A percentile compares a stretch with the other conserved stretches of the same genome.
Conservation (phyloP, 1,284 basidiomycete genomes). For the Cutaneotrichosporon cutaneum region DNA sequence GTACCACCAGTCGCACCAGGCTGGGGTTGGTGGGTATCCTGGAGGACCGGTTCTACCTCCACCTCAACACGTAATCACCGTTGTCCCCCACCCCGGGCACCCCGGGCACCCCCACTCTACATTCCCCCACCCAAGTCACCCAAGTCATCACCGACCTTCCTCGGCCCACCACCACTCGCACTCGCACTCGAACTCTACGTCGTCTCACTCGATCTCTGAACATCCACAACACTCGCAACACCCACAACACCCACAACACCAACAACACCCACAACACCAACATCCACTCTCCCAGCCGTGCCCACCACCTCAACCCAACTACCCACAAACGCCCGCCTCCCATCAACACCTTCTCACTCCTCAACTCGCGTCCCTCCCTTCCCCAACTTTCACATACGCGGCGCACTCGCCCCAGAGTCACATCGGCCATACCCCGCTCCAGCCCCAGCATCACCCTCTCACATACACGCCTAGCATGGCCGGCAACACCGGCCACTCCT, state of each 20-base stretch:
- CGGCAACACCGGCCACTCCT: background rate
- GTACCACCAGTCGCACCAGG: background rate
- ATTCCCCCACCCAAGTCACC: background rate
- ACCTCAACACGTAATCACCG: background rate
- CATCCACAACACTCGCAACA: background rate
- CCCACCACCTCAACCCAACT: background rate
- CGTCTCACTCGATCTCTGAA: background rate
- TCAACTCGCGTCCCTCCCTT: background rate
- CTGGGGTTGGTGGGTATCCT: background rate
- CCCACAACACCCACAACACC: background rate
- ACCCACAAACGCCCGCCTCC: background rate
- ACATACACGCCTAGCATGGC: background rate
- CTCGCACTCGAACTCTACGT: too few species aligned
- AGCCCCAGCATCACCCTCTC: background rate
- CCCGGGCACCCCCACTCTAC: background rate
- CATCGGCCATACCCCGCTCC: background rate
- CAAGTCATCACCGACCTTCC: background rate
- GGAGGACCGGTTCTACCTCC: background rate
- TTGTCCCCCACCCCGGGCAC: background rate
- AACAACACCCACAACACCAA: background rate
- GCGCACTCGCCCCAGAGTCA: background rate
- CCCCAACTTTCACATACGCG: background rate
- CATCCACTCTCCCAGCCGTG: background rate
- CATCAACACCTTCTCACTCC: background rate
- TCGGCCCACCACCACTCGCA: too few species aligned